Base-by-base conservation (phyloP, 805 yeast genomes). In the Pichia nanzhaoensis region DNA sequence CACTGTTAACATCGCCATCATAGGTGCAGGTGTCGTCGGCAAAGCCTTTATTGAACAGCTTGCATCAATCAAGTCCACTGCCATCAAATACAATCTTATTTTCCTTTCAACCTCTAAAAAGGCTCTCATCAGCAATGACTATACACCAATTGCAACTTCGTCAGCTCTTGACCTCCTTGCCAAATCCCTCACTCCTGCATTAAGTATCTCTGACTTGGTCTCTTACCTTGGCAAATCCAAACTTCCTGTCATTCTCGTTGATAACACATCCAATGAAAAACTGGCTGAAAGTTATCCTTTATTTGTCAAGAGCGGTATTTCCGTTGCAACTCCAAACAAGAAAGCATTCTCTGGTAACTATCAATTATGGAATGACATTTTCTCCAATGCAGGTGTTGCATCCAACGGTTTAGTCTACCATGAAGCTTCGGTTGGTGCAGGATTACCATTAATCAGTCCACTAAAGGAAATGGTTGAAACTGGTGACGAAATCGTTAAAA, bases 391-490 rank as follows among this genome's bases (percentile, higher is more conserved):
- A 31, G 73, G 71, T 33, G 66, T 69, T 34, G 72, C 75, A 39
- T 69, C 71, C 32, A 81, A 80, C 41, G 90, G 88, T 34, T 73
- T 91, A 51, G 95, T 89, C 37, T 91, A 89, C 73, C 99, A 93
- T 61, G 99, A 93, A 73, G 95, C 99, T 41, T 88, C 97, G 7
- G 98, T 93, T 48, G 98, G 98, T 61, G 99, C 99, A 36, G 99
- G 98, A 47, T 75, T 93, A 64, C 99, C 99, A 49, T 80, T 93
- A 51, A 82, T 93, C 57, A 82, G 88, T 39, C 84, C 96, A 42
- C 71, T 93, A 59, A 85, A 81, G 60, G 99, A 93, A 64, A 74
- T 91, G 67, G 74, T 93, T 36, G 76, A 78, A 50, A 93, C 99
- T 44, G 99, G 99, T 53, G 99, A 93, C 66, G 80, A 88, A 69